Base-by-base conservation (phyloP, 176 grass and related monocot genomes). In the Oryza longistaminata region DNA sequence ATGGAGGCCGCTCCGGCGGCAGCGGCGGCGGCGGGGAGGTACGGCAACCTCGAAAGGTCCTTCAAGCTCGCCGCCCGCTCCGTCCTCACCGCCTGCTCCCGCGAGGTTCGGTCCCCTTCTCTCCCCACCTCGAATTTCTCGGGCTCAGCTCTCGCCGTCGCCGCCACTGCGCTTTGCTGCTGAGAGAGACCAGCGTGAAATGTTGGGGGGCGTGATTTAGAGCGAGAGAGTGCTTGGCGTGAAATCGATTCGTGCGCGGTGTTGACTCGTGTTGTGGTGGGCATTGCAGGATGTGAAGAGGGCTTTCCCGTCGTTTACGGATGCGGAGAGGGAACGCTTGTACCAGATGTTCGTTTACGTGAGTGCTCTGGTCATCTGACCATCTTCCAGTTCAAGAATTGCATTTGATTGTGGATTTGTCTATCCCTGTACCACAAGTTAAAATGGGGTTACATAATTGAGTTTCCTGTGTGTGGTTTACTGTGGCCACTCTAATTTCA, bases 261-360 rank as follows among this genome's bases (percentile, higher is more conserved):
- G 27, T 60, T 81, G 60, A 66, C 16, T 71, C 40, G 11, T 64
- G 61, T 8, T 73, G 14, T 81, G 66, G 16, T 68, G 73, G 73
- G 70, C 21, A 70, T 65, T 78, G 80, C 76, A 95, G 93, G 85
- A 78, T 81, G 82, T 95, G 15, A 70, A 83, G 21, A 69, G 39
- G 40, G 88, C 82, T 55, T 94, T 94, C 77, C 68, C 93, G 3
- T 83, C 90, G 11, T 92, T 88, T 67, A 92, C 88, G 7, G 83
- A 74, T 50, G 75, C 71, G 24, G 82, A 92, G 76, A 92, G 76
- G 88, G 85, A 84, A 61, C 86, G 79, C 19, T 80, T 95, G 7
- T 88, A 90, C 84, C 71, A 29, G 27, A 81, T 92, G 85, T 82
- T 92, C 81, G n/a, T 80, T 46, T 76, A 70, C 27, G 93, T 95